Conservation (phyloP, 2,329 filamentous ascomycete species). For the Lecanicillium sp. region DNA sequence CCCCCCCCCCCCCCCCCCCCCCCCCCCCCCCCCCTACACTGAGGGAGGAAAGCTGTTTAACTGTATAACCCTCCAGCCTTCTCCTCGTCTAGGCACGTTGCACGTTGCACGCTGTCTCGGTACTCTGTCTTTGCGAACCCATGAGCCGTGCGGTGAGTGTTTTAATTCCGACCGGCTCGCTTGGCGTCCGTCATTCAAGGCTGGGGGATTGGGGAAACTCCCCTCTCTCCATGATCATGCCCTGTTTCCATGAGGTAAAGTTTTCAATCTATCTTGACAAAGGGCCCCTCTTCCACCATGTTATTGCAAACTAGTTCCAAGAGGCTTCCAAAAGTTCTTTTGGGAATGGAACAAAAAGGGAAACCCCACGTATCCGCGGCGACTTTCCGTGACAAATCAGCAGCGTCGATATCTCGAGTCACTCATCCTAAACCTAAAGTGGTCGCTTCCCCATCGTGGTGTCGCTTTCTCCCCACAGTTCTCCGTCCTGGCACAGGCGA, state of each 20-base stretch:
- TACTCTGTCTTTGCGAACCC: not conserved
- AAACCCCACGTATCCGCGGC: not conserved
- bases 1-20: no score
- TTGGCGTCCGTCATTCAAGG: no score
- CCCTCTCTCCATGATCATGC: not conserved
- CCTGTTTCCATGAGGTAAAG: slow-evolving; percentile 9
- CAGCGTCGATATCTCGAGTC: not conserved
- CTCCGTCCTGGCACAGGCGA: no score
- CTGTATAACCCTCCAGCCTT: no score
- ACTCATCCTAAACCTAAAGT: not conserved
- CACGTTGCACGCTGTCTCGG: not conserved
- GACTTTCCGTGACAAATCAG: not conserved
- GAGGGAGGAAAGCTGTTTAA: no score
- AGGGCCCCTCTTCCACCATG: no score
- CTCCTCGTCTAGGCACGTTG: no score
- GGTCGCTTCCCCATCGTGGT: not conserved
- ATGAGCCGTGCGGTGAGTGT: not conserved
- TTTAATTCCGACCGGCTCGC: no score
- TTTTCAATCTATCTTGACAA: not conserved
- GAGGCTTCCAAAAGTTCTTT: slow-evolving; percentile 12
- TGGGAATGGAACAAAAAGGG: no score
- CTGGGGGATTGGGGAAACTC: not conserved
- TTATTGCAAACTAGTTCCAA: not conserved
- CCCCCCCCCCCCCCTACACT: no score
- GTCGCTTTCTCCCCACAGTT: not conserved